phyloP scores from a whole-genome alignment of 2,329 filamentous ascomycete genomes.

The Thermothelomyces thermophilus region DNA sequence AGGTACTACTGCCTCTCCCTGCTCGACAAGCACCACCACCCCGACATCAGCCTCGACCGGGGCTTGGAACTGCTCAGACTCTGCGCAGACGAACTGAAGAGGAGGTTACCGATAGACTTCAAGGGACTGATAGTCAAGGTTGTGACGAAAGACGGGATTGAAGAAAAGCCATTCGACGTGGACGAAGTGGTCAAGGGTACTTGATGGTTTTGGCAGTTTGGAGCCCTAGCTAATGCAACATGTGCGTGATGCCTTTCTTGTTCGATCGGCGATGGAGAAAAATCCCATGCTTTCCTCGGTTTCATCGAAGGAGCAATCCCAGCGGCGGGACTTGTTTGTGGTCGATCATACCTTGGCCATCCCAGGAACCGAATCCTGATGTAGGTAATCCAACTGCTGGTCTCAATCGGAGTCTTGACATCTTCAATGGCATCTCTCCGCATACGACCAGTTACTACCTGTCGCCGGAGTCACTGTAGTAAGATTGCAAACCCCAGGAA shows the following conservation, averaged over 20 bases:
- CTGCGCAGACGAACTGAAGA: conserved; percentile 96
- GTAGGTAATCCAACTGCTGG: too few relatives aligned
- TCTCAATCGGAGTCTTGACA: too few relatives aligned
- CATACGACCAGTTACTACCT: too few relatives aligned
- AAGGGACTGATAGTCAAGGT: conserved; percentile 95
- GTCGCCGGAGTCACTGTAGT: too few relatives aligned
- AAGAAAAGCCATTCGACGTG: conserved; percentile 79
- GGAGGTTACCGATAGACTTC: conserved; percentile 95
- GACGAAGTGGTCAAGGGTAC: conserved; percentile 61
- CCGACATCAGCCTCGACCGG: conserved; percentile 81
- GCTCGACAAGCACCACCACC: conserved; percentile 97
- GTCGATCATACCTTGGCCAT: conserved; percentile 14
- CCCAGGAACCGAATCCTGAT: too few relatives aligned
- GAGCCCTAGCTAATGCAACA: conserved; percentile 9
- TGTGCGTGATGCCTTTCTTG: conserved; percentile 27
- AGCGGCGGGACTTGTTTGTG: neutral
- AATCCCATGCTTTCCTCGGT: conserved; percentile 3
- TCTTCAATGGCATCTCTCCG: too few relatives aligned
- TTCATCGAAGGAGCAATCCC: conserved; percentile 12
- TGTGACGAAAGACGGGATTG: conserved; percentile 87
- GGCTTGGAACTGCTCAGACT: conserved; percentile 88
- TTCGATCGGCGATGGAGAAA: conserved; percentile 1
- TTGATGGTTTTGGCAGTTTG: conserved; percentile 30
- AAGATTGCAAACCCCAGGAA: too few relatives aligned
- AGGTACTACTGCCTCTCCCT: conserved; percentile 98